These are phyloP conservation scores for Cryphonectria radicalis DNA, from an alignment of 2,329 filamentous ascomycete species.

Conservation along the genomic window DNA sequence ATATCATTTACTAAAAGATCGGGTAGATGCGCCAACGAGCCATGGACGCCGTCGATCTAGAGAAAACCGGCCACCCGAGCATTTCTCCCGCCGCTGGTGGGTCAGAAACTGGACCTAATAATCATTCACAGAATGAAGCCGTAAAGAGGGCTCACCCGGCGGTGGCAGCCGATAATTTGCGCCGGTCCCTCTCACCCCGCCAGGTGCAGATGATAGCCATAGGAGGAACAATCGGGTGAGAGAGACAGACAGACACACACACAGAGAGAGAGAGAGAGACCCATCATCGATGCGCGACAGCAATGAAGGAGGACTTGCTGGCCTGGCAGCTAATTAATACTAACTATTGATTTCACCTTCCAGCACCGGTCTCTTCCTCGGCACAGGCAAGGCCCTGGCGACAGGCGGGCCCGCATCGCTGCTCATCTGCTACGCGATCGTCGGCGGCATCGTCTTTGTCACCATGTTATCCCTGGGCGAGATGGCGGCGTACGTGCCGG, in stretches of 20 bases:
- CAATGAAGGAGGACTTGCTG: background rate
- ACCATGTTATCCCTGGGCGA: conserved; percentile 64
- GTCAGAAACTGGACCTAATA: background rate
- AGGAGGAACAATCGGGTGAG: conserved; percentile 55
- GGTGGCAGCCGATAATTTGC: conserved; percentile 47
- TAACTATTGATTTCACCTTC: background rate
- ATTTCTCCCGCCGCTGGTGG: background rate
- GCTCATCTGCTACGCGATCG: conserved; percentile 60
- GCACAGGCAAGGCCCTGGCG: conserved; percentile 62
- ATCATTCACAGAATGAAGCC: background rate
- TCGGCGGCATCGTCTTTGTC: conserved; percentile 60
- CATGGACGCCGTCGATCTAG: conserved; percentile 3
- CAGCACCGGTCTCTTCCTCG: conserved; percentile 65
- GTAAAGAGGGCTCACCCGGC: background rate
- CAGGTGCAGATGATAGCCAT: conserved; percentile 72
- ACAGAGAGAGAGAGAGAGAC: too few species aligned
- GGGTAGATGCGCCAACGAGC: background rate
- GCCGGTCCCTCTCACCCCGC: conserved; percentile 60
- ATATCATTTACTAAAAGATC: background rate
- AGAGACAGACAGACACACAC: too few species aligned
- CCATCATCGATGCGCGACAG: background rate
- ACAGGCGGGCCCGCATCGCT: conserved; percentile 64
- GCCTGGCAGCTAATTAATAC: background rate
- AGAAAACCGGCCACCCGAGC: background rate
- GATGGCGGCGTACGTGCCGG: conserved; percentile 62